A percentile compares a stretch with the other conserved stretches of the same genome.
Conservation (phyloP, 169 alveolate genomes). For the Eimeria tenella region DNA sequence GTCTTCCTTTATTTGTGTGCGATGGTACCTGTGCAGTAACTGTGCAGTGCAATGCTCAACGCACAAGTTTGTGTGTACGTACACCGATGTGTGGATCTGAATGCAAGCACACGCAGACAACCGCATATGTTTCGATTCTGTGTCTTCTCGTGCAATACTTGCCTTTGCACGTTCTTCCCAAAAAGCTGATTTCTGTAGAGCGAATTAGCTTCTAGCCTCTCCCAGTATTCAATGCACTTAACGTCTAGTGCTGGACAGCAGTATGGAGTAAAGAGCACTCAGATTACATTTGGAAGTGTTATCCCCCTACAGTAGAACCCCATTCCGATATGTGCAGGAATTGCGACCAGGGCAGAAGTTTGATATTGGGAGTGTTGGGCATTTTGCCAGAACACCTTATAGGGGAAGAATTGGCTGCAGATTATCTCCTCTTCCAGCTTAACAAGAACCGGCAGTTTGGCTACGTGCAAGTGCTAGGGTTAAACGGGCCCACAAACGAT, state of each 20-base stretch:
- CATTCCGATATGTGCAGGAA: neutral
- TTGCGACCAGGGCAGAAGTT: constrained; percentile 86
- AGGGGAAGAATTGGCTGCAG: constrained; percentile 87
- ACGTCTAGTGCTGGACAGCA: too few species aligned
- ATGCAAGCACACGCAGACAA: too few species aligned
- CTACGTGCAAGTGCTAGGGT: constrained; percentile 84
- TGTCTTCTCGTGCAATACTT: neutral
- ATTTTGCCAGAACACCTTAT: constrained; percentile 89
- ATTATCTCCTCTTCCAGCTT: constrained; percentile 84
- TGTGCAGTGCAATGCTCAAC: too few species aligned
- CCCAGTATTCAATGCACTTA: too few species aligned
- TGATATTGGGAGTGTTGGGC: constrained; percentile 89
- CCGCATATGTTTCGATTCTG: neutral
- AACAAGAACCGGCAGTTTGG: constrained; percentile 83
- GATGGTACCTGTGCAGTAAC: too few species aligned
- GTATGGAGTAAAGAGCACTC: neutral
- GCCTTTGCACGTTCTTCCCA: neutral
- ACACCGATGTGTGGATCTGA: too few species aligned
- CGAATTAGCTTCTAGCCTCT: too few species aligned
- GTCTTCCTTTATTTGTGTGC: too few species aligned
- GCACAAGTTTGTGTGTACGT: too few species aligned
- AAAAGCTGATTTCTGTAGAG: too few species aligned
- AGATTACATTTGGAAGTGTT: neutral
- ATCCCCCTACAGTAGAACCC: too few species aligned
- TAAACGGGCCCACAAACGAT: constrained; percentile 88